Evolutionary conservation across 2,329 filamentous ascomycete genomes (phyloP).

Genomic region (Apiospora pterosperma): DNA sequence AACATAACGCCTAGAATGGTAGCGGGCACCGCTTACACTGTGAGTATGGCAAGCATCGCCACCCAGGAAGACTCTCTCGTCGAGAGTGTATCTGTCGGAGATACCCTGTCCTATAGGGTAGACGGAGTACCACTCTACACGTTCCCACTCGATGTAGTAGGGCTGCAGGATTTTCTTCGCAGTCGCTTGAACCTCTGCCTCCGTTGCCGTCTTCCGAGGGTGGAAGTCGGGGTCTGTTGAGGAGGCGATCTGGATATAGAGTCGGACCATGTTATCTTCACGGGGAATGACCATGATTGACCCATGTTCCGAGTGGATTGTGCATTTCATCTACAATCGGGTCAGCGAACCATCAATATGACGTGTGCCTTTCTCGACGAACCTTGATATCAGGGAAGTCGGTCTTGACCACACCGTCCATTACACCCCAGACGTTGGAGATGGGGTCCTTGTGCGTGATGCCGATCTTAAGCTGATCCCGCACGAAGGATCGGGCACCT

Average conservation of each 20-base stretch:
- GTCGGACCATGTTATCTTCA: constrained; percentile 64
- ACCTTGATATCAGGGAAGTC: constrained; percentile 77
- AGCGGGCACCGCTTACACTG: constrained; percentile 47
- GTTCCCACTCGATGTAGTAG: constrained; percentile 65
- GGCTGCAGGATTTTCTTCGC: constrained; percentile 64
- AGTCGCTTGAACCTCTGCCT: constrained; percentile 59
- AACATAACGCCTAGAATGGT: background rate
- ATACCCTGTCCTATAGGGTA: constrained; percentile 76
- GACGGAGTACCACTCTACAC: constrained; percentile 71
- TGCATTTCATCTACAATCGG: constrained; percentile 61
- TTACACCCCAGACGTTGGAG: constrained; percentile 71
- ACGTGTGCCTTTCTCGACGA: constrained; percentile 9
- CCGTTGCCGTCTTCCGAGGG: constrained; percentile 60
- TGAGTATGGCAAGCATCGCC: constrained; percentile 80
- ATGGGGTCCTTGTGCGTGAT: constrained; percentile 70
- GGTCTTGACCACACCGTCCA: constrained; percentile 69
- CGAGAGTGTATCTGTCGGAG: constrained; percentile 62
- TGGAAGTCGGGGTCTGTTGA: constrained; percentile 60
- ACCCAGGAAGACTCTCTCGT: constrained; percentile 69
- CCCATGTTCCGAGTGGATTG: constrained; percentile 69
- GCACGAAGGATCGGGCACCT: constrained; percentile 64
- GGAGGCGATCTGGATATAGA: constrained; percentile 66
- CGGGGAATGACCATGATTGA: constrained; percentile 79
- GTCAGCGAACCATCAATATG: constrained; percentile 37
- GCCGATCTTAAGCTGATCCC: constrained; percentile 63